Base-by-base conservation (phyloP, 78 protist genomes). In the Guillardia theta region DNA sequence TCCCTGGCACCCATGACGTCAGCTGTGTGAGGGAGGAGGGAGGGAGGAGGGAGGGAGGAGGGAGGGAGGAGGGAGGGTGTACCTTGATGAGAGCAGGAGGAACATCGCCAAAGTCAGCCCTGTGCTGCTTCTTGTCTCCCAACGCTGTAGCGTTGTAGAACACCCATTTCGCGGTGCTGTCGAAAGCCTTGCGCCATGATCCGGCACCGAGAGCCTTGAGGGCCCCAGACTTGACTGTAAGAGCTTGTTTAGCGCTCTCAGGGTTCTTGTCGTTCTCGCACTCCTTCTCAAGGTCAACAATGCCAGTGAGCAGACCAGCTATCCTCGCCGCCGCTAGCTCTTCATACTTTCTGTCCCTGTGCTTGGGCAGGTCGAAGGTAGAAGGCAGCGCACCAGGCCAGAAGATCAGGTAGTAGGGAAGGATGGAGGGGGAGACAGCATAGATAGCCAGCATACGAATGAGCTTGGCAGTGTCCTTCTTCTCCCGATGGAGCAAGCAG, bases 361-460 rank as follows among this genome's bases (percentile, higher is more conserved):
- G 83, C 41, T 70, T 70, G 21, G 9, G 36, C n/a, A 70, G 41
- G 22, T 70, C 83, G 6, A 70, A 70, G 46, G 83, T 70, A 15
- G 83, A 70, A 22, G 83, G 83, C 83, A 70, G 22, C 21, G 36
- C 9, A 6, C 83, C 83, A 15, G 83, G 83, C 83, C 83, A 70
- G 83, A 70, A 70, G 41, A 70, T 70, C n/a, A 70, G 83, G 41
- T 70, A 70, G 83, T 70, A 70, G 41, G 83, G 83, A 43, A 70
- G 36, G 36, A 70, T 24, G 21, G 83, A 70, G 46, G 83, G 83
- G 8, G 41, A 12, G 3, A 70, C 6, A 24, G 83, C 83, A 70
- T 70, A 70, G 27, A 70, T 24, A 70, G 12, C 9, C 3, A 70
- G 33, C 15, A 12, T 43, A 22, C 83, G 83, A 43, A 70, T 22